Conservation (phyloP, 2,329 filamentous ascomycete species). For the Phyllosticta capitalensis region DNA sequence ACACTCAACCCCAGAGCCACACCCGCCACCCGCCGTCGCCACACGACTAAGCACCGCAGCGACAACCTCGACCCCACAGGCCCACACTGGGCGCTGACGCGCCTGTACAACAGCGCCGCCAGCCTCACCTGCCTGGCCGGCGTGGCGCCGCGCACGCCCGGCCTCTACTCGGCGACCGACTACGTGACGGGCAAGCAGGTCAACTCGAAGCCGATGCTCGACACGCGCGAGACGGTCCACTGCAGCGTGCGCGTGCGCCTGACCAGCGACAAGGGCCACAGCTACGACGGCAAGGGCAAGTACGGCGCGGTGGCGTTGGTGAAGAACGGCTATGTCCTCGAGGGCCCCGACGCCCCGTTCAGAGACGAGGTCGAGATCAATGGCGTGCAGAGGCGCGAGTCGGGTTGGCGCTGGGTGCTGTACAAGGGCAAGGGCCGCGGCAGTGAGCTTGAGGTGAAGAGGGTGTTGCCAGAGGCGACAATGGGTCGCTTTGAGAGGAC, state of each 20-base stretch:
- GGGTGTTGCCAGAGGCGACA: slow-evolving; percentile 7
- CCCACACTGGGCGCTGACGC: slow-evolving; percentile 13
- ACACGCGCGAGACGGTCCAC: slow-evolving; percentile 15
- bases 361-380: background rate
- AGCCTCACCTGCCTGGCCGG: slow-evolving; percentile 12
- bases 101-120: slow-evolving; percentile 10
- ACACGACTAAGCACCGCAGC: background rate
- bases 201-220: slow-evolving; percentile 2
- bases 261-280: background rate
- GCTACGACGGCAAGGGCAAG: slow-evolving; percentile 6
- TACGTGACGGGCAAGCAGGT: slow-evolving; percentile 8
- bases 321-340: background rate
- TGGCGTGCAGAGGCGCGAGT: background rate
- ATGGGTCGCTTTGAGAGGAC: slow-evolving; percentile 4
- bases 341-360: background rate
- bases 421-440: background rate
- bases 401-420: background rate
- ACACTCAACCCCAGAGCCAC: background rate
- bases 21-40: background rate
- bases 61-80: background rate
- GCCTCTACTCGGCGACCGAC: slow-evolving; percentile 5
- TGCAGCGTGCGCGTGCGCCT: slow-evolving; percentile 13
- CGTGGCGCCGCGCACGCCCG: slow-evolving; percentile 11
- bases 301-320: slow-evolving; percentile 10
- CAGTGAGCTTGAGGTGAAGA: background rate